phyloP scores from a whole-genome alignment of 768 basidiomycete genomes.

The Suillus decipiens region DNA sequence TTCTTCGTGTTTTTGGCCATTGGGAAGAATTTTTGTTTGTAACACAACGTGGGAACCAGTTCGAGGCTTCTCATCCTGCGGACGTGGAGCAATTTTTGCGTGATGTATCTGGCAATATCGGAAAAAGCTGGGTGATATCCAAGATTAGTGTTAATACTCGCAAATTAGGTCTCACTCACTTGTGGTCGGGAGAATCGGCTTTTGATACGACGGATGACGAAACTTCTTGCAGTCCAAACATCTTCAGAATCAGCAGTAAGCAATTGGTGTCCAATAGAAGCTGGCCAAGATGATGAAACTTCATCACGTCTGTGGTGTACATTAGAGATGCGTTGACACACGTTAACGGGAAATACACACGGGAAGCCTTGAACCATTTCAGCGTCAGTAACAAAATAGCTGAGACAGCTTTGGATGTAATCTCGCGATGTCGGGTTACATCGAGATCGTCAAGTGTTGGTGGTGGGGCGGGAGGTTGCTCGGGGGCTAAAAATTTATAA shows the following conservation, averaged over 20 bases:
- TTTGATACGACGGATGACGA: conserved; percentile 80
- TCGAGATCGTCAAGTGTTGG: conserved; percentile 90
- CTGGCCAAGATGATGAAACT: conserved; percentile 98
- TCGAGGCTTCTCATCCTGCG: conserved; percentile 65
- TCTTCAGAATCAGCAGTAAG: conserved; percentile 89
- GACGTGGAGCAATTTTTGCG: conserved; percentile 61
- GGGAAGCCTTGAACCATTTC: conserved; percentile 99
- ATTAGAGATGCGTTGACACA: conserved; percentile 1
- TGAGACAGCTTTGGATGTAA: conserved; percentile 95
- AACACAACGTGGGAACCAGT: conserved; percentile 59
- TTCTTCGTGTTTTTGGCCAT: conserved; percentile 76
- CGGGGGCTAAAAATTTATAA: conserved; percentile 47
- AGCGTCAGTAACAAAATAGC: conserved; percentile 87
- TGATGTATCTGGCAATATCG: conserved; percentile 85
- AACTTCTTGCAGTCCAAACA: conserved; percentile 97
- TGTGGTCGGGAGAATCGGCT: conserved; percentile 84
- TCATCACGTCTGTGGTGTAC: conserved; percentile 79
- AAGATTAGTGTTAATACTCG: conserved; percentile 1
- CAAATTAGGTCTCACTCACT: conserved; percentile 47
- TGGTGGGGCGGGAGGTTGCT: conserved; percentile 63
- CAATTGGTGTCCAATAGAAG: conserved; percentile 95
- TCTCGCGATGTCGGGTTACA: conserved; percentile 92
- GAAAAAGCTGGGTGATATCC: conserved; percentile 74
- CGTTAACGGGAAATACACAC: conserved; percentile 49
- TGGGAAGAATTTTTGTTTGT: conserved; percentile 60